Percentiles rank a stretch among this genome's conserved stretches.
Evolutionary conservation across 202 grass and related monocot species (phyloP).

Genomic region (Bolboschoenoplectus hybrid): DNA sequence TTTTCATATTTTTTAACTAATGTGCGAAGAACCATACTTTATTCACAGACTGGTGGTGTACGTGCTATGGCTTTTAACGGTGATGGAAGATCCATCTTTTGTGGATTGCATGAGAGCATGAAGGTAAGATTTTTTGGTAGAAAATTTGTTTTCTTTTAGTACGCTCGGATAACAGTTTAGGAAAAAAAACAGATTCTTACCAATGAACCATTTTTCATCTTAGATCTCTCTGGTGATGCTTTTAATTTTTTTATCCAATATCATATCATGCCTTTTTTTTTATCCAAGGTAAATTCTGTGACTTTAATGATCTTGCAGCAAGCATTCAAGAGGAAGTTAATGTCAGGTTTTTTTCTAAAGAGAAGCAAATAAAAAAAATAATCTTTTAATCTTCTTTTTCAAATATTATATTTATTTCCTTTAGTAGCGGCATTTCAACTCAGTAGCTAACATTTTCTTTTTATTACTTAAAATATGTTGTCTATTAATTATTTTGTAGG

Average conservation of each 20-base stretch:
- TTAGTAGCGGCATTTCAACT: not conserved
- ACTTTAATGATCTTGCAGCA: not conserved
- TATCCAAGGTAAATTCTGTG: not conserved
- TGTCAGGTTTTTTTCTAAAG: not conserved
- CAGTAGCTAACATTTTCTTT: not conserved
- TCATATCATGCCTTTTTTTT: slow-evolving; percentile 4
- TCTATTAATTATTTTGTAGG: slow-evolving; percentile 53
- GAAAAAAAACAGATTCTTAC: not conserved
- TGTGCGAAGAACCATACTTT: slow-evolving; percentile 27
- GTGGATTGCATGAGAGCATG: slow-evolving; percentile 89
- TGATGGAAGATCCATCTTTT: slow-evolving; percentile 82
- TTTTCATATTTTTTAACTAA: slow-evolving; percentile 10
- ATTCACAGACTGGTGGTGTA: slow-evolving; percentile 74
- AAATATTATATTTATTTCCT: not conserved
- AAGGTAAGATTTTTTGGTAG: slow-evolving; percentile 56
- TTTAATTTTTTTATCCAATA: slow-evolving; percentile 3
- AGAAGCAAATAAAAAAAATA: not conserved
- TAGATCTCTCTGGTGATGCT: not conserved
- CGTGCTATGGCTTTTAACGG: slow-evolving; percentile 86
- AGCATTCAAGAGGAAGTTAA: not conserved
- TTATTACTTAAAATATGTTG: slow-evolving; percentile 23
- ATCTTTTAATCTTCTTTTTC: slow-evolving; percentile 8
- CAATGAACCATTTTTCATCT: not conserved
- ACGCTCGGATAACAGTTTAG: not conserved
- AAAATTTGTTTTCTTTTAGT: not conserved